phyloP scores from a whole-genome alignment of 2,329 filamentous ascomycete genomes.

The Xylaria sp. region DNA sequence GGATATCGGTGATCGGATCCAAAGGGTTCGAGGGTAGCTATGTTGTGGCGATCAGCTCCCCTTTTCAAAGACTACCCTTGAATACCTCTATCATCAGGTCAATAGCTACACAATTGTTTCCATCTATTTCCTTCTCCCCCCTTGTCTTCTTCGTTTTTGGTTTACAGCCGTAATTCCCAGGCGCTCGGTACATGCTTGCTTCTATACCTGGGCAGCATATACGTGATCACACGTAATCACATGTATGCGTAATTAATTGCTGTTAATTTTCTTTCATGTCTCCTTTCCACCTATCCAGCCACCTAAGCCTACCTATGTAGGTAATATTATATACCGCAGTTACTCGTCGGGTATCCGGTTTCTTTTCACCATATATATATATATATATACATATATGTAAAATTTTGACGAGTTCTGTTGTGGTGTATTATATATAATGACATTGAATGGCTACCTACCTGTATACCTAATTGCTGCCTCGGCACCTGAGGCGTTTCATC shows the following conservation, averaged over 20 bases:
- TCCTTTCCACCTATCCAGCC: neutral
- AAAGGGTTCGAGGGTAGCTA: too few relatives aligned
- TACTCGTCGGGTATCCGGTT: too few relatives aligned
- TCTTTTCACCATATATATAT: too few relatives aligned
- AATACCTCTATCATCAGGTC: too few relatives aligned
- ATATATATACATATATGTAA: too few relatives aligned
- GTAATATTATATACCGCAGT: too few relatives aligned
- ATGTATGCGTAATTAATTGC: neutral
- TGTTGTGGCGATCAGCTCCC: too few relatives aligned
- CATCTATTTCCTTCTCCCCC: neutral
- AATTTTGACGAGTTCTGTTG: too few relatives aligned
- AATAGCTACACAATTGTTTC: neutral
- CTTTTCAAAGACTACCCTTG: too few relatives aligned
- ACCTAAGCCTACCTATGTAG: neutral
- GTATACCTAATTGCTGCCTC: neutral
- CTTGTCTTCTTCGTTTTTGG: neutral
- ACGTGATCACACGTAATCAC: too few relatives aligned
- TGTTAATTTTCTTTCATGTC: neutral
- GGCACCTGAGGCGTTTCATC: slow-evolving; percentile 26
- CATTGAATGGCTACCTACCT: neutral
- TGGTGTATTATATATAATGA: too few relatives aligned
- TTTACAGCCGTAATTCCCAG: neutral
- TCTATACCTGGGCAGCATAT: neutral
- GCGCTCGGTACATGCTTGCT: neutral
- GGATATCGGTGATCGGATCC: too few relatives aligned